Conservation (phyloP, 2,329 filamentous ascomycete genomes). For the Corniculantispora saksenae region DNA sequence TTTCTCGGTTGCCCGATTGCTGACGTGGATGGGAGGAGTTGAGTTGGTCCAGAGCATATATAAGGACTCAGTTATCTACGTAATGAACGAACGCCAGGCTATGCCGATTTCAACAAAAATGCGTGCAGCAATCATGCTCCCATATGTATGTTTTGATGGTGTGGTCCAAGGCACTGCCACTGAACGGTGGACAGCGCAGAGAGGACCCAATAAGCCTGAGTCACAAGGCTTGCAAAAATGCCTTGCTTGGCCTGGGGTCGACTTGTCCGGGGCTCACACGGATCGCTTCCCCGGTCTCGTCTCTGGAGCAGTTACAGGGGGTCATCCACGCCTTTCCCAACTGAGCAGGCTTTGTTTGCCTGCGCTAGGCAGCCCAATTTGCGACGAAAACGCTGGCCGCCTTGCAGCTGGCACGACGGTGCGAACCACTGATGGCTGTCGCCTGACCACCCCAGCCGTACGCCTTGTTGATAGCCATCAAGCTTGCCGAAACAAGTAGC, state of each 20-base stretch:
- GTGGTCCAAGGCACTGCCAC: not conserved
- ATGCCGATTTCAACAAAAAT: not conserved
- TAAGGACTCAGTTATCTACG: no score
- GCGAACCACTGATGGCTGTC: conserved; percentile 6
- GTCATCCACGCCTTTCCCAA: not conserved
- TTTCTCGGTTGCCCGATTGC: not conserved
- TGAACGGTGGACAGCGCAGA: not conserved
- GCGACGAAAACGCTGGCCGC: not conserved
- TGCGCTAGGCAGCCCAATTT: not conserved
- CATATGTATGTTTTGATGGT: not conserved
- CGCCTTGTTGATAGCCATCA: not conserved
- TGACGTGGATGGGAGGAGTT: not conserved
- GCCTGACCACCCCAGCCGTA: not conserved
- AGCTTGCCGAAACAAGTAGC: not conserved
- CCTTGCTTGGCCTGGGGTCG: conserved; percentile 8
- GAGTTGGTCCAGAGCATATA: no score
- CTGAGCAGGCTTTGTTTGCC: not conserved
- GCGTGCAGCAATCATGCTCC: not conserved
- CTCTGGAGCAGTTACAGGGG: not conserved
- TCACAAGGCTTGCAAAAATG: conserved; percentile 15
- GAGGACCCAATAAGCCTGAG: not conserved
- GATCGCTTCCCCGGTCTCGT: not conserved
- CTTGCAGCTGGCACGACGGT: not conserved
- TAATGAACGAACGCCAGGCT: not conserved
- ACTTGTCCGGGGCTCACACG: not conserved